Conservation (phyloP, 305 asterid species). For the Stenogyne calaminthoides region DNA sequence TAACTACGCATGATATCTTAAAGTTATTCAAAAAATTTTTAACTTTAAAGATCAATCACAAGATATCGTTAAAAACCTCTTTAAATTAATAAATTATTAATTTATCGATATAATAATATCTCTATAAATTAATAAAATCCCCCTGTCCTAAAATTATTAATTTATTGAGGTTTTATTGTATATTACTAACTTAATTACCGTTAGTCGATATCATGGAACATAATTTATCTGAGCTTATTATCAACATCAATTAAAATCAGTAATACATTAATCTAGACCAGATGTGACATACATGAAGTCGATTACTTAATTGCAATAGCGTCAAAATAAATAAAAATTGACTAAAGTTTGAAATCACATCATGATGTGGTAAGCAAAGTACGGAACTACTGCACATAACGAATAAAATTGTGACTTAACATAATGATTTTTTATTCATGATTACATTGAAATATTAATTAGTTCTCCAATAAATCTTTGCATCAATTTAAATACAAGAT, state of each 20-base stretch:
- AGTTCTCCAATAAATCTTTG: too few relatives aligned
- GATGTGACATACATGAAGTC: background rate
- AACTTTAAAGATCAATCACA: too few relatives aligned
- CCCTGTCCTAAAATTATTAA: too few relatives aligned
- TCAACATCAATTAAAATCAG: constrained; percentile 4
- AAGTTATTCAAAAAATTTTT: too few relatives aligned
- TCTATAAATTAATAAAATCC: too few relatives aligned
- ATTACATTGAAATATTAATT: background rate
- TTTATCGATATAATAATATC: too few relatives aligned
- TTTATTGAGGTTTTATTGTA: too few relatives aligned
- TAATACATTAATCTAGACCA: background rate
- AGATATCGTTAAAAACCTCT: too few relatives aligned
- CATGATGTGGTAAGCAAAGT: background rate
- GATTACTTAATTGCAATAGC: background rate
- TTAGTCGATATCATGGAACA: too few relatives aligned
- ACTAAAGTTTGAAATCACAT: background rate
- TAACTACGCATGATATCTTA: too few relatives aligned
- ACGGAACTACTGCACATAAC: background rate
- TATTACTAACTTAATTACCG: too few relatives aligned
- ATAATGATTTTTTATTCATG: background rate
- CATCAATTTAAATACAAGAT: background rate
- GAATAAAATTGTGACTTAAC: background rate
- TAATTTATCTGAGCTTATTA: background rate
- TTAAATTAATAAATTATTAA: too few relatives aligned
- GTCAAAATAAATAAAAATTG: background rate